Evolutionary conservation across 495 filamentous ascomycete species (phyloP), one percentile per base, ranked within the genome.

Genomic region (Lasiosphaeria hispida): DNA sequence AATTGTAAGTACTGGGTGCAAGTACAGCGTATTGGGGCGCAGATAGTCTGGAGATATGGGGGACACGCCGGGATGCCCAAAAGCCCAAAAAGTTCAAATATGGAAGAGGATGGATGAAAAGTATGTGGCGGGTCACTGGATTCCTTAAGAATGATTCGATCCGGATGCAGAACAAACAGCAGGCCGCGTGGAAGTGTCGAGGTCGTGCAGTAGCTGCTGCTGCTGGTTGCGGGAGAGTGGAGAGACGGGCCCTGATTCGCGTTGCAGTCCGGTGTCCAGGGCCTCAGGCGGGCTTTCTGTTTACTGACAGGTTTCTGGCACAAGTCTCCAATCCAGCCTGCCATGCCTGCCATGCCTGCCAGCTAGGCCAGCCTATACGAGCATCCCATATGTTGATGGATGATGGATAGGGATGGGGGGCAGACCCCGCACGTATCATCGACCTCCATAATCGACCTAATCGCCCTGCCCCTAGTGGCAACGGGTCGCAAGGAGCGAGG

Each of bases 91-190:
- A 55, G 60, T 65, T 65, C 54, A 57, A 58, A 60, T 62, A 57
- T 48, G 48, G 34, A 47, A 57, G 53, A 49, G 48, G 45, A 15
- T n/a, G 50, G 51, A 13, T 49, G 10, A 63, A 59, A 51, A 55
- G 14, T 13, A 36, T 38, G 54, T 53, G 57, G 62, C 47, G 48
- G 66, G 62, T 18, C 37, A 15, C 52, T 23, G 53, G 47, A 55
- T 60, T 34, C 43, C 58, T 67, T 59, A 67, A 61, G 62, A 59
- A 60, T 66, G 55, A 63, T 62, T 64, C 59, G 64, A 54, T 67
- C 64, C 62, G 64, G 53, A 65, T 62, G 58, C 60, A 62, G 59
- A 39, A 38, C 37, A 39, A 15, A 19, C 14, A 59, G 15, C 44
- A 53, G 43, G 63, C 57, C 57, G 60, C 51, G 60, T 57, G 63